Evolutionary conservation across 495 filamentous ascomycete species (phyloP), one percentile per base, ranked within the genome.

Genomic region (Xylaria cubensis): DNA sequence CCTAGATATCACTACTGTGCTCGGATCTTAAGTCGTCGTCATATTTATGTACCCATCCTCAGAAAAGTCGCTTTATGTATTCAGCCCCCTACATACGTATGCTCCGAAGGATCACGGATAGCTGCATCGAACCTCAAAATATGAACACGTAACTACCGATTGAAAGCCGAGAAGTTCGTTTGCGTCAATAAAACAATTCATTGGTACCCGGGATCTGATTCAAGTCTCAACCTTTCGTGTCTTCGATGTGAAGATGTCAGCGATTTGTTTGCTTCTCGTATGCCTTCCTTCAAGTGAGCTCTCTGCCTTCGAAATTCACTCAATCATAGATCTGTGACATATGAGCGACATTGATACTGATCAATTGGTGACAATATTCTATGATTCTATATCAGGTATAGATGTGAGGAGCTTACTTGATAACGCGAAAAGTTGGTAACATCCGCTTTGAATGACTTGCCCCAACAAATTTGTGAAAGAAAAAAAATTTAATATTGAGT

Each of bases 401-500:
- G 7, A 44, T 41, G n/a, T 64, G 2, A 64, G 17, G 44, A 64
- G 39, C 61, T 64, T 42, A 64, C 39, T 24, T 34, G 5, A 15
- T 63, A 21, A 12, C n/a, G 44, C 21, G 2, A 51, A 15, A 36
- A 1, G 10, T 59, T 4, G 15, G 13, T 5, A 29, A 55, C 7
- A 34, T 24, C 26, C 8, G 53, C 63, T 71, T 59, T 59, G 58
- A 48, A 55, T n/a, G 24, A 71, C 59, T 21, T 71, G 15, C 59
- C 69, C 42, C 15, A 9, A 39, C 39, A 34, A 12, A 51, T 56
- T 24, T 10, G 10, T 24, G 46, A 32, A 64, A 46, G 32, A 64
- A 56, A 15, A 48, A 29, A 1, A 29, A 29, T 29, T 29, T 29
- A 29, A 63, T 13, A 48, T 10, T 51, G 4, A 9, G 19, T 24